These are phyloP conservation scores for Penicillium sp. DNA, from an alignment of 2,329 filamentous ascomycete genomes.

Conservation along the genomic window DNA sequence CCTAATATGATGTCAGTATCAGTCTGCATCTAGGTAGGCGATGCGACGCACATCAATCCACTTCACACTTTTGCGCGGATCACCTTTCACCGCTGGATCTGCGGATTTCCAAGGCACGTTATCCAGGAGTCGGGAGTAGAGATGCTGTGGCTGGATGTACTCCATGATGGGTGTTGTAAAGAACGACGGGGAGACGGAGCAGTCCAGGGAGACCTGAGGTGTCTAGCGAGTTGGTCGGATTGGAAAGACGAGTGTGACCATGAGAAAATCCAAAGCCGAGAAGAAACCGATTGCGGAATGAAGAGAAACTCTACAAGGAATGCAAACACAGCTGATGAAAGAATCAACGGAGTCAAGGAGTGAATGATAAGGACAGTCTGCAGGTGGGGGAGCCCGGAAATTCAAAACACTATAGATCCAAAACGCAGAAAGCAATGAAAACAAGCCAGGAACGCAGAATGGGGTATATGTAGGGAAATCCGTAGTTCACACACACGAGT, in stretches of 20 bases:
- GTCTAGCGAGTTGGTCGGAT: neutral
- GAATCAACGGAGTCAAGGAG: neutral
- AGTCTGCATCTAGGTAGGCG: neutral
- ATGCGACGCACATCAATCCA: constrained; percentile 8
- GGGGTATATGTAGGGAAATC: constrained; percentile 10
- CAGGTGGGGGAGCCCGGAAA: neutral
- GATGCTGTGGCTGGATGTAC: constrained; percentile 19
- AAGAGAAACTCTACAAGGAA: neutral
- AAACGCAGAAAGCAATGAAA: neutral
- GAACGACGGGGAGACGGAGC: neutral
- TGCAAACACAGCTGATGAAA: neutral
- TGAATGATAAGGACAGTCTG: neutral
- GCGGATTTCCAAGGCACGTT: constrained; percentile 25
- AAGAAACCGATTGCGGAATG: neutral
- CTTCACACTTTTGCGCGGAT: constrained; percentile 11
- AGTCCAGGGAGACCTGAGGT: neutral
- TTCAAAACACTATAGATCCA: constrained; percentile 2
- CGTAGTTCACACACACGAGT: neutral
- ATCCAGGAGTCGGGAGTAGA: constrained; percentile 24
- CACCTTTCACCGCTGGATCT: constrained; percentile 10
- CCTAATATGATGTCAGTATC: constrained; percentile 34
- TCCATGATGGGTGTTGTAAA: constrained; percentile 15
- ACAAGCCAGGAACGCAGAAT: neutral
- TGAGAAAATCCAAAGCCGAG: neutral
- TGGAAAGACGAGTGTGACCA: neutral